phyloP scores from a whole-genome alignment of 192 early-diverging fungal species.

The Linnemannia elongata region DNA sequence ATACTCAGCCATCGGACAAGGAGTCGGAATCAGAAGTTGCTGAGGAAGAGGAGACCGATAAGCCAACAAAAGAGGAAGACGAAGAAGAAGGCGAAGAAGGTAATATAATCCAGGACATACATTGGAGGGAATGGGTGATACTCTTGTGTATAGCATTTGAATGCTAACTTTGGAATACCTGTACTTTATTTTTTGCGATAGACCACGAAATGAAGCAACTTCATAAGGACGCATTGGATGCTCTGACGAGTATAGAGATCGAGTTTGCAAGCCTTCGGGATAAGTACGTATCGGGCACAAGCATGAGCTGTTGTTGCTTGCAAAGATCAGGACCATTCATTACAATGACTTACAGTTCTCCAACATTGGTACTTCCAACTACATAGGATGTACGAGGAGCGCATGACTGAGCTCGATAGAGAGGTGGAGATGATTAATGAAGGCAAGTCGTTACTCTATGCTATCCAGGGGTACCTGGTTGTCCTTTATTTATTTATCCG shows the following conservation, averaged over 20 bases:
- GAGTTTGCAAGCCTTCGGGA: constrained; percentile 70
- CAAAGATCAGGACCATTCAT: not conserved
- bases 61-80: constrained; percentile 18
- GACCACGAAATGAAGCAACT: constrained; percentile 61
- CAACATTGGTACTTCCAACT: not conserved
- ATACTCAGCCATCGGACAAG: constrained; percentile 27
- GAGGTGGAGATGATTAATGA: constrained; percentile 66
- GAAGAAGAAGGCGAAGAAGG: constrained; percentile 31
- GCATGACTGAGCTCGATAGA: constrained; percentile 63
- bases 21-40: constrained; percentile 34
- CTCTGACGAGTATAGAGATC: constrained; percentile 67
- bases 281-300: constrained; percentile 55
- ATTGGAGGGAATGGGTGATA: not conserved
- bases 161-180: not conserved
- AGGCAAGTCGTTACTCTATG: constrained; percentile 44
- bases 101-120: not conserved
- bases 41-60: constrained; percentile 34
- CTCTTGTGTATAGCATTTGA: not conserved
- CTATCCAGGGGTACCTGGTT: not conserved
- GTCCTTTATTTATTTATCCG: not conserved
- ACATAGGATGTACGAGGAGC: constrained; percentile 69
- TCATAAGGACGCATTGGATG: constrained; percentile 66
- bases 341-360: not conserved
- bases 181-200: not conserved
- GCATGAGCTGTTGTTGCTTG: not conserved